phyloP scores from a whole-genome alignment of 2,329 filamentous ascomycete genomes.

The Diplocarpon mali region DNA sequence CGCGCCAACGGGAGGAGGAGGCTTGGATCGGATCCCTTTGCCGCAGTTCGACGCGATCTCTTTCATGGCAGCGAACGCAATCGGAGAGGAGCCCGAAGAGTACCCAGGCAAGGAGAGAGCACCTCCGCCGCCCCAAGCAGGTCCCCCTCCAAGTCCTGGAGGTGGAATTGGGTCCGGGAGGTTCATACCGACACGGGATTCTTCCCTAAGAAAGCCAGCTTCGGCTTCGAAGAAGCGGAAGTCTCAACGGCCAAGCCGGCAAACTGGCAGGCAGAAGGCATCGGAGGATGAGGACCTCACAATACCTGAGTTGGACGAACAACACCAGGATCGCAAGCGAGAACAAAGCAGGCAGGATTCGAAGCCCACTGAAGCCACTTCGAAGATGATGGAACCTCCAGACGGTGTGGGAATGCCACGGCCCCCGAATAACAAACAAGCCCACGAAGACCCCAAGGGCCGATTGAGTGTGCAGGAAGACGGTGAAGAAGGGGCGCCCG shows the following conservation, averaged over 20 bases:
- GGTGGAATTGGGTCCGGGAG: conserved; percentile 28
- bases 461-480: conserved; percentile 13
- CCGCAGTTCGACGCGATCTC: conserved; percentile 23
- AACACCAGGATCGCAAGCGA: conserved; percentile 14
- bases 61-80: conserved; percentile 27
- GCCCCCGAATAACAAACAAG: conserved; percentile 19
- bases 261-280: conserved; percentile 32
- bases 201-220: conserved; percentile 50
- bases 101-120: conserved; percentile 16
- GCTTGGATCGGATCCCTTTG: conserved; percentile 28
- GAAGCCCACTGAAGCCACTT: conserved; percentile 22
- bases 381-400: conserved; percentile 23
- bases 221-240: conserved; percentile 42
- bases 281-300: conserved; percentile 17
- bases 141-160: conserved; percentile 8
- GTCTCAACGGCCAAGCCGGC: conserved; percentile 37
- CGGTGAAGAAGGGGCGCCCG: conserved; percentile 55
- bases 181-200: conserved; percentile 55
- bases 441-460: conserved; percentile 13
- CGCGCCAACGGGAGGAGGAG: conserved; percentile 31
- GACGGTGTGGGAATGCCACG: conserved; percentile 26
- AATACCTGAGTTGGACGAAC: conserved; percentile 18
- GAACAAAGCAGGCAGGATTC: conserved; percentile 16
- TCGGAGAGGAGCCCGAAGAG: conserved; percentile 38
- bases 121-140: conserved; percentile 6